Base-by-base conservation (phyloP, 306 rosid species). In the Vicia villosa region DNA sequence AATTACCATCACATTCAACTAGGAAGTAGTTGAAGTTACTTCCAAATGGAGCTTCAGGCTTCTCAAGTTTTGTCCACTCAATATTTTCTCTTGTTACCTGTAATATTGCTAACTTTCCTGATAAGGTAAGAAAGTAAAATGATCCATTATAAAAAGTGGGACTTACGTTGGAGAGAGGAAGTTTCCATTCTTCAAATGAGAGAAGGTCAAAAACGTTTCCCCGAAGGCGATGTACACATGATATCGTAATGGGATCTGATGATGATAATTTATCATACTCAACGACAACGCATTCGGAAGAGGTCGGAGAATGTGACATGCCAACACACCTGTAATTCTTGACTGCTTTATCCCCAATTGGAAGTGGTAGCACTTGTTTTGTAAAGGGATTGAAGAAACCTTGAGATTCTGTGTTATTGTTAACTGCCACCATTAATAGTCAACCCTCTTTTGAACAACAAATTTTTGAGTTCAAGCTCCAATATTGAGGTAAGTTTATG, bases 321-420 rank as follows among this genome's bases (percentile, higher is more conserved):
- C 40, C 63, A 13, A 57, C 9, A 13, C 40, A 57, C 40, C 17
- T 3, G 20, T 10, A 1, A 66, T 45, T 28, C 28, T 6, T 3
- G 0, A 17, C 5, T 0, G 0, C 1, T 19, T 1, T 16, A 16
- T 7, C 1, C 0, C 21, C 11, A 46, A 1, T 8, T 15, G 10
- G 3, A 66, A 46, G 30, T 26, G 10, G 17, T 10, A 14, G 10
- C 45, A 28, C 71, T 47, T 66, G 17, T 66, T 49, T 47, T 46
- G 58, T 15, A n/a, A 66, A 66, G 24, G 71, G 71, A 5, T 66
- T 66, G 71, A 66, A 46, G 43, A 66, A 46, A 17, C 30, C 6
- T 28, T 38, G 11, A n/a, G 3, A n/a, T 15, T 1, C 28, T 24
- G 3, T 24, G 28, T 2, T 2, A 24, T 24, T 28, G 2, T 46